Evolutionary conservation across 139 green algal species (phyloP).

Genomic region (Tetradesmus lagerheimii): DNA sequence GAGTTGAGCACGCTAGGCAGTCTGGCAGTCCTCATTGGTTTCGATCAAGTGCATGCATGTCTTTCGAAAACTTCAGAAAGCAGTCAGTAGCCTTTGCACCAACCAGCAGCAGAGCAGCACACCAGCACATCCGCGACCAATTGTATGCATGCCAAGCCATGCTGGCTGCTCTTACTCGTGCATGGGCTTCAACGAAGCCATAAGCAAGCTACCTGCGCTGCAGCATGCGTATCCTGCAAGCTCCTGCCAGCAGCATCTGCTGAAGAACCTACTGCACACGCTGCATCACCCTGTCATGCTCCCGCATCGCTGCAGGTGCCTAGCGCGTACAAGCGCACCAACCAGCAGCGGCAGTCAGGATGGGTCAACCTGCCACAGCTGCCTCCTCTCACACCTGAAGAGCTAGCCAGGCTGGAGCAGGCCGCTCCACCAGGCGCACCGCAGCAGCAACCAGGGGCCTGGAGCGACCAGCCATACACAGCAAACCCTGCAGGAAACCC

Average conservation of each 20-base stretch:
- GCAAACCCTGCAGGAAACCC: neutral
- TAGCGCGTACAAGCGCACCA: slow-evolving; percentile 42
- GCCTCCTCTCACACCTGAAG: neutral
- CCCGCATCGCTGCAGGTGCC: slow-evolving; percentile 25
- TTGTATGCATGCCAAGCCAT: neutral
- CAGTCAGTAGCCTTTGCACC: neutral
- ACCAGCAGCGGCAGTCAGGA: slow-evolving; percentile 3
- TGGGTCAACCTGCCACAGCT: slow-evolving; percentile 5
- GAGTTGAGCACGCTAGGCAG: neutral
- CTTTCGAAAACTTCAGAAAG: neutral
- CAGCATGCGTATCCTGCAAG: neutral
- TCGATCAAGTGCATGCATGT: neutral
- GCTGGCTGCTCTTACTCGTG: neutral
- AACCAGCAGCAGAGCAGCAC: neutral
- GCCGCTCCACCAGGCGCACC: neutral
- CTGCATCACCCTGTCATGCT: neutral
- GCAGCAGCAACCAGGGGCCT: slow-evolving; percentile 5
- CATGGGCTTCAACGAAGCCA: neutral
- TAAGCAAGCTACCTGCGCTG: neutral
- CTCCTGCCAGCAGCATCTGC: neutral
- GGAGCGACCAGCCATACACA: neutral
- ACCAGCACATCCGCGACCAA: neutral
- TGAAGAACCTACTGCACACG: neutral
- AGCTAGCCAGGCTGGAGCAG: neutral
- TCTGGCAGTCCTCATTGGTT: neutral